These are phyloP conservation scores for Neurospora sp. DNA, from an alignment of 495 filamentous ascomycete genomes.

Conservation along the genomic window DNA sequence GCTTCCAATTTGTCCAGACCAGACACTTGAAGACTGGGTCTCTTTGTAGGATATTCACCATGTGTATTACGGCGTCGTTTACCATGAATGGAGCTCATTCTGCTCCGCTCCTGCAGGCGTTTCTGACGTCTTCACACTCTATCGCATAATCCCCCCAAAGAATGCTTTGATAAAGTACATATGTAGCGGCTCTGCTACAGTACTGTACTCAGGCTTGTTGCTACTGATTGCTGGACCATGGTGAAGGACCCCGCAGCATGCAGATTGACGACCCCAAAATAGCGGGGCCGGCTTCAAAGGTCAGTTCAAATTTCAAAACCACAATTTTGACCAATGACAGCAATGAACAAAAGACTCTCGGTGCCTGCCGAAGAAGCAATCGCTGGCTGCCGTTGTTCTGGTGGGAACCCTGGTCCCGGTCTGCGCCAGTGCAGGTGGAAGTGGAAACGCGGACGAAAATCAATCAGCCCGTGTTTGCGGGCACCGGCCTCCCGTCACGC, in stretches of 20 bases:
- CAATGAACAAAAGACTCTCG: not conserved
- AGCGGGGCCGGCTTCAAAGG: not conserved
- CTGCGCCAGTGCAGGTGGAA: not conserved
- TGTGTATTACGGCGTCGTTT: not conserved
- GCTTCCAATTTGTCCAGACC: not conserved
- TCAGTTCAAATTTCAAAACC: not conserved
- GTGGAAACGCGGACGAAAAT: not conserved
- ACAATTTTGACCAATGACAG: not conserved
- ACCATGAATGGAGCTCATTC: not conserved
- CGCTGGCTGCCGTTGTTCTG: not conserved
- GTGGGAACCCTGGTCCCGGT: not conserved
- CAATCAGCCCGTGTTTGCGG: not conserved
- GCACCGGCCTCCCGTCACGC: not conserved
- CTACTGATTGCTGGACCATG: not conserved
- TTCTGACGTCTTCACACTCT: not conserved
- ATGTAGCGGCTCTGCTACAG: not conserved
- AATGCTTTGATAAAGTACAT: not conserved
- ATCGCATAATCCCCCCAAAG: not conserved
- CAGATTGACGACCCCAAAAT: not conserved
- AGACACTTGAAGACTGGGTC: not conserved
- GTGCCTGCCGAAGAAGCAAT: not conserved
- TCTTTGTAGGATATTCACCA: not conserved
- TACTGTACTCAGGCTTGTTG: not conserved
- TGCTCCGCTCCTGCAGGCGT: not conserved
- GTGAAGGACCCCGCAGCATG: not conserved